phyloP scores from a whole-genome alignment of 192 early-diverging fungal genomes.

The Glomus cerebriforme region DNA sequence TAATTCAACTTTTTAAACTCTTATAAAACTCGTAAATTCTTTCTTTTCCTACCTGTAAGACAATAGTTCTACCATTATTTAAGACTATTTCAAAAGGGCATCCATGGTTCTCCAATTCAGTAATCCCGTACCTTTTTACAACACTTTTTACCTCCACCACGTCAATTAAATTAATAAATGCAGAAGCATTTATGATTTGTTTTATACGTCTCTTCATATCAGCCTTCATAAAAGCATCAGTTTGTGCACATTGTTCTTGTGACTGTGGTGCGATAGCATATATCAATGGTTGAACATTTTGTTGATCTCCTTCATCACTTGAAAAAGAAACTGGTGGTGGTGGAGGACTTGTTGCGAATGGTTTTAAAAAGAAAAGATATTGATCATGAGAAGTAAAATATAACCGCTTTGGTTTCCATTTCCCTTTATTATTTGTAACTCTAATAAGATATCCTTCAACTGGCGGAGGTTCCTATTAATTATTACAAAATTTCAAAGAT shows the following conservation, averaged over 20 bases:
- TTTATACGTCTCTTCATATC: background rate
- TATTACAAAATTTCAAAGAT: background rate
- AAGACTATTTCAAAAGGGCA: background rate
- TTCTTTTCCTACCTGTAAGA: background rate
- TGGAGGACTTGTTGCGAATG: conserved; percentile 36
- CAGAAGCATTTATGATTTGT: background rate
- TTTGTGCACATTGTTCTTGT: conserved; percentile 37
- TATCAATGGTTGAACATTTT: conserved; percentile 21
- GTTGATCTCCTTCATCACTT: background rate
- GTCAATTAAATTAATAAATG: conserved; percentile 19
- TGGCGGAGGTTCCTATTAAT: conserved; percentile 39
- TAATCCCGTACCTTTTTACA: background rate
- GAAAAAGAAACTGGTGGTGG: conserved; percentile 24
- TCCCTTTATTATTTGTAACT: conserved; percentile 41
- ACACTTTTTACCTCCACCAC: background rate
- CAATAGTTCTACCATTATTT: background rate
- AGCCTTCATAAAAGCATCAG: conserved; percentile 14
- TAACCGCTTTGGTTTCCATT: conserved; percentile 34
- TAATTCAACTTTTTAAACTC: background rate
- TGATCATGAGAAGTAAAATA: conserved; percentile 47
- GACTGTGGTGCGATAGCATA: conserved; percentile 40
- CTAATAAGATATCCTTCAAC: conserved; percentile 43
- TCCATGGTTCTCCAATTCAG: background rate
- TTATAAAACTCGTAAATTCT: background rate
- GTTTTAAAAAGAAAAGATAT: conserved; percentile 39